Evolutionary conservation across 75 land plant genomes (phyloP).

Genomic region (Gnetum montanum): DNA sequence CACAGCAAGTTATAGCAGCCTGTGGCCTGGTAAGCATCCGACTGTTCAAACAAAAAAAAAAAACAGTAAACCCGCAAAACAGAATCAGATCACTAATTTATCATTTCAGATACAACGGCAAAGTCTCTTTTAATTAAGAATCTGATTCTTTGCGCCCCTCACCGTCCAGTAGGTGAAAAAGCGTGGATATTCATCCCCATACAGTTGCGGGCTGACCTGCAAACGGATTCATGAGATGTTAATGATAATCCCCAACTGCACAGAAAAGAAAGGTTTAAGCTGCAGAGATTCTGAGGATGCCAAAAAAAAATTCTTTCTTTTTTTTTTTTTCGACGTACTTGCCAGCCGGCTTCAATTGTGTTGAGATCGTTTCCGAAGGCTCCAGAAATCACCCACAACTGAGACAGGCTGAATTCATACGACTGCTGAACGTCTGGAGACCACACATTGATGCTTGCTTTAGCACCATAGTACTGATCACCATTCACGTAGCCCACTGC

Average conservation of each 20-base stretch:
- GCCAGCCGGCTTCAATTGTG: constrained; percentile 95
- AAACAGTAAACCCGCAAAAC: neutral
- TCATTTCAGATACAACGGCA: neutral
- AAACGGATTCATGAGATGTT: neutral
- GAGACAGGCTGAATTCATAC: constrained; percentile 73
- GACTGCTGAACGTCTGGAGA: constrained; percentile 39
- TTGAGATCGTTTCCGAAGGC: constrained; percentile 60
- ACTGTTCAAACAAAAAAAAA: constrained; percentile 28
- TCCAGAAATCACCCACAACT: constrained; percentile 72
- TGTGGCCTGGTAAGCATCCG: constrained; percentile 83
- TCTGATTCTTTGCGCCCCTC: constrained; percentile 3
- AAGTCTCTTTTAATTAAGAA: neutral
- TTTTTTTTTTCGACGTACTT: constrained; percentile 24
- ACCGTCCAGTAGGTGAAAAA: constrained; percentile 97
- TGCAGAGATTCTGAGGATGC: too few species aligned
- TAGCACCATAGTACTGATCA: constrained; percentile 69
- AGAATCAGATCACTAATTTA: neutral
- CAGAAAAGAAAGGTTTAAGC: too few species aligned
- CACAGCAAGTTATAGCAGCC: constrained; percentile 93
- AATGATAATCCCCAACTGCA: too few species aligned
- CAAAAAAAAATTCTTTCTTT: too few species aligned
- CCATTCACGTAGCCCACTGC: constrained; percentile 77
- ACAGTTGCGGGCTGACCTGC: constrained; percentile 87
- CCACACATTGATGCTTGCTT: constrained; percentile 73
- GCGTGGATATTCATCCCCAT: constrained; percentile 78